phyloP scores from a whole-genome alignment of 805 yeast genomes.

The Wickerhamomyces ciferrii region DNA sequence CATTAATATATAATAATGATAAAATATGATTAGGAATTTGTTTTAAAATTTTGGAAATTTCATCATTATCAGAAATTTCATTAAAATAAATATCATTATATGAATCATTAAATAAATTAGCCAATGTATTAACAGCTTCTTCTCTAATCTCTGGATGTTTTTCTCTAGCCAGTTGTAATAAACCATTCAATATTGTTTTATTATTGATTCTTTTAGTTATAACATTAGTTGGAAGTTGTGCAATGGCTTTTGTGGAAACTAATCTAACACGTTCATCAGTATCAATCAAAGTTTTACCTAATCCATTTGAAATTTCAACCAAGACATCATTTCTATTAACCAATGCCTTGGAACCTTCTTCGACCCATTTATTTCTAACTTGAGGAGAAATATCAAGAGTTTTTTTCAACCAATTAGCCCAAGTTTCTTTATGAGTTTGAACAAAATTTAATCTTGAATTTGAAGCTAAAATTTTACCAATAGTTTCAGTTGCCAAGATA shows the following conservation, averaged over 20 bases:
- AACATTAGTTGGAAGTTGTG: constrained; percentile 37
- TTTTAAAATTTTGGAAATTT: constrained; percentile 24
- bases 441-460: constrained; percentile 52
- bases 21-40: constrained; percentile 62
- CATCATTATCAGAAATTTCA: constrained; percentile 13
- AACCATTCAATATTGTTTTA: constrained; percentile 41
- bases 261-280: constrained; percentile 69
- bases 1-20: constrained; percentile 69
- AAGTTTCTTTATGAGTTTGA: constrained; percentile 51
- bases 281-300: constrained; percentile 68
- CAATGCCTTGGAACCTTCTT: constrained; percentile 46
- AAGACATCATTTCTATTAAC: constrained; percentile 38
- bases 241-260: constrained; percentile 48
- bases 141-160: constrained; percentile 60
- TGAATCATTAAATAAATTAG: constrained; percentile 49
- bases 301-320: constrained; percentile 48
- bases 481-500: constrained; percentile 62
- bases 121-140: constrained; percentile 47
- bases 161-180: constrained; percentile 67
- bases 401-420: constrained; percentile 70
- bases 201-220: constrained; percentile 45
- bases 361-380: constrained; percentile 70
- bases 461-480: constrained; percentile 57
- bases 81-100: constrained; percentile 21
- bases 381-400: constrained; percentile 59